phyloP scores from a whole-genome alignment of 345 rosid species.

The Citrus medica region DNA sequence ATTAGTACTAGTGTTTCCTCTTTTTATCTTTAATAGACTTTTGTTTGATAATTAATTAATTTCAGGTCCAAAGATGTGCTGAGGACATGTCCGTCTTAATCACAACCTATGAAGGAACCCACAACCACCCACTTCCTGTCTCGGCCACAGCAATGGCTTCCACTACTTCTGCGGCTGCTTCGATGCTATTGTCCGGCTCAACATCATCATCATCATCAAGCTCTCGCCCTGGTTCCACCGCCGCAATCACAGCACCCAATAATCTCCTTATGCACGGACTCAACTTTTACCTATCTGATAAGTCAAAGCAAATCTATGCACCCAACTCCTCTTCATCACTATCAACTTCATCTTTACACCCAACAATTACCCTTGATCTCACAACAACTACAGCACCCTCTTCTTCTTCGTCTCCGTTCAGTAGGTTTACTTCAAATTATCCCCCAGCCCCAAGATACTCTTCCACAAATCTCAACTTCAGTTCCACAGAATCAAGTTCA shows the following conservation, averaged over 20 bases:
- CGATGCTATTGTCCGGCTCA: constrained; percentile 72
- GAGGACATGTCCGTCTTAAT: constrained; percentile 82
- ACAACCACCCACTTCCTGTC: constrained; percentile 84
- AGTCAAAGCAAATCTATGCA: constrained; percentile 38
- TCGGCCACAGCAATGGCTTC: constrained; percentile 98
- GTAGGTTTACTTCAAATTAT: constrained; percentile 30
- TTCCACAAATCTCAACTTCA: constrained; percentile 56
- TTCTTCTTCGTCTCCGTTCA: constrained; percentile 33
- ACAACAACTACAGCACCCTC: constrained; percentile 32
- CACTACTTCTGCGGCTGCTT: constrained; percentile 89
- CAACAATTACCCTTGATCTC: constrained; percentile 87
- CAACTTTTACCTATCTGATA: constrained; percentile 46
- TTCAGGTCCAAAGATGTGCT: constrained; percentile 83
- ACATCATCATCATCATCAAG: constrained; percentile 57
- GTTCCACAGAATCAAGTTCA: constrained; percentile 41
- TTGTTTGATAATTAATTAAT: not conserved
- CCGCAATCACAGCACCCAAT: constrained; percentile 16
- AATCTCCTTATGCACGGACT: constrained; percentile 44
- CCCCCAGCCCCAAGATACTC: constrained; percentile 19
- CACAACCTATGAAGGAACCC: constrained; percentile 93
- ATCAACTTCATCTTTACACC: constrained; percentile 50
- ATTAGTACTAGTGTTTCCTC: too few relatives aligned
- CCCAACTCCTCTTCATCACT: constrained; percentile 53
- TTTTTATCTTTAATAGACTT: not conserved
- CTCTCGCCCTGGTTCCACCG: constrained; percentile 19